phyloP scores from a whole-genome alignment of 1,139 yeast species.

The Zygosaccharomyces sapae region DNA sequence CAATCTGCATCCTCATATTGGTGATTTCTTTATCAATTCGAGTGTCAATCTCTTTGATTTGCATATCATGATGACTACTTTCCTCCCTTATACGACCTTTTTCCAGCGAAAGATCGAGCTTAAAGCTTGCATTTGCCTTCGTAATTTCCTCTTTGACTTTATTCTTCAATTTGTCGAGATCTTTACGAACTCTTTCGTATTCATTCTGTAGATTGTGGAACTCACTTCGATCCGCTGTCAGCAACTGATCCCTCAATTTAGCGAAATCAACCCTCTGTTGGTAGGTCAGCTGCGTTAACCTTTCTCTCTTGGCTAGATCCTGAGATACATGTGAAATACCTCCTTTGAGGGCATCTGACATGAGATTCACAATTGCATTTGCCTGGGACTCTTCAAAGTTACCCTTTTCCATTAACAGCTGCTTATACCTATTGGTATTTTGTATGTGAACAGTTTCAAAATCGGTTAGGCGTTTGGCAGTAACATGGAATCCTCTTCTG shows the following conservation, averaged over 20 bases:
- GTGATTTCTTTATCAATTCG: constrained; percentile 93
- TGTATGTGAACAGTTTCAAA: constrained; percentile 30
- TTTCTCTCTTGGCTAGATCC: constrained; percentile 76
- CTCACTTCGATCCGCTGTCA: constrained; percentile 82
- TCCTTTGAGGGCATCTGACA: constrained; percentile 73
- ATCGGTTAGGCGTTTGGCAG: constrained; percentile 12
- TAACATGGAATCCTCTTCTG: constrained; percentile 15
- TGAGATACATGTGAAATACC: constrained; percentile 73
- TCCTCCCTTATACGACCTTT: constrained; percentile 96
- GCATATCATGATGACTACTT: constrained; percentile 83
- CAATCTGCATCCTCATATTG: constrained; percentile 91
- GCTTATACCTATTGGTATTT: constrained; percentile 30
- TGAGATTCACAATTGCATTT: constrained; percentile 71
- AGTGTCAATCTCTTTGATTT: constrained; percentile 91
- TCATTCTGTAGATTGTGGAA: constrained; percentile 78
- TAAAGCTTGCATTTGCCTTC: constrained; percentile 83
- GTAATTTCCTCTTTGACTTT: constrained; percentile 87
- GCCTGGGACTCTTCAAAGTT: constrained; percentile 78
- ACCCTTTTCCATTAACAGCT: constrained; percentile 47
- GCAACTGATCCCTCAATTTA: constrained; percentile 84
- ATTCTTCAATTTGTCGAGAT: constrained; percentile 80
- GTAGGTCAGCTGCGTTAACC: constrained; percentile 76
- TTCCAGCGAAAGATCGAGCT: constrained; percentile 85
- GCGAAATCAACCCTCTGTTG: constrained; percentile 97
- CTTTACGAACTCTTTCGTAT: constrained; percentile 79